These are phyloP conservation scores for Phytophthora multivora DNA, from an alignment of 352 stramenopile genomes.

Conservation along the genomic window DNA sequence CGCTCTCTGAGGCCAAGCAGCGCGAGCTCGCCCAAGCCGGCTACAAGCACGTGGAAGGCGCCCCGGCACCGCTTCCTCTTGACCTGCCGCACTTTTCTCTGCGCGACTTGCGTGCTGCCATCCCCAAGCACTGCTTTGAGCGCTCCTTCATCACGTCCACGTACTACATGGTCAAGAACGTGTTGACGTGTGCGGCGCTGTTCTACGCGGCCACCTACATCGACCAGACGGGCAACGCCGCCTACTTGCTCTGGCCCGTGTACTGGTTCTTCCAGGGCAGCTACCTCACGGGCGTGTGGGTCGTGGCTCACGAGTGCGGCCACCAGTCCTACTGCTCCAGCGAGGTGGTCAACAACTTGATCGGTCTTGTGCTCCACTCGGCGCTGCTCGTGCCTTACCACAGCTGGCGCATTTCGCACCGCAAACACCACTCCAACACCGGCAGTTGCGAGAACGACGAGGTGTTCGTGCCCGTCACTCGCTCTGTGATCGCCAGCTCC, in stretches of 20 bases:
- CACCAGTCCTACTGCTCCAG: slow-evolving; percentile 96
- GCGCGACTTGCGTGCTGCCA: slow-evolving; percentile 89
- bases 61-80: slow-evolving; percentile 80
- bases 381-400: slow-evolving; percentile 98
- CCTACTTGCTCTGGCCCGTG: slow-evolving; percentile 88
- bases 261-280: slow-evolving; percentile 98
- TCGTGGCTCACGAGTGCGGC: slow-evolving; percentile 97
- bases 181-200: slow-evolving; percentile 88
- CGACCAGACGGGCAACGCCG: slow-evolving; percentile 43
- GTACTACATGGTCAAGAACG: slow-evolving; percentile 92
- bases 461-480: slow-evolving; percentile 94
- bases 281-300: slow-evolving; percentile 97
- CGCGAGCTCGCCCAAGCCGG: slow-evolving; percentile 63
- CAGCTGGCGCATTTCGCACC: slow-evolving; percentile 97
- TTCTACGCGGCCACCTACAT: slow-evolving; percentile 88
- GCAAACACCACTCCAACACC: slow-evolving; percentile 96
- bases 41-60: slow-evolving; percentile 75
- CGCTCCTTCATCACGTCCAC: slow-evolving; percentile 92
- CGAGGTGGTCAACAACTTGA: slow-evolving; percentile 95
- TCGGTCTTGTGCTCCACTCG: slow-evolving; percentile 97
- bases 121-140: slow-evolving; percentile 97
- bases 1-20: slow-evolving; percentile 41
- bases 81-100: slow-evolving; percentile 87
- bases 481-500: slow-evolving; percentile 56
- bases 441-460: slow-evolving; percentile 96